Conservation (phyloP, 2,329 filamentous ascomycete genomes). For the Aspergillus ustus region DNA sequence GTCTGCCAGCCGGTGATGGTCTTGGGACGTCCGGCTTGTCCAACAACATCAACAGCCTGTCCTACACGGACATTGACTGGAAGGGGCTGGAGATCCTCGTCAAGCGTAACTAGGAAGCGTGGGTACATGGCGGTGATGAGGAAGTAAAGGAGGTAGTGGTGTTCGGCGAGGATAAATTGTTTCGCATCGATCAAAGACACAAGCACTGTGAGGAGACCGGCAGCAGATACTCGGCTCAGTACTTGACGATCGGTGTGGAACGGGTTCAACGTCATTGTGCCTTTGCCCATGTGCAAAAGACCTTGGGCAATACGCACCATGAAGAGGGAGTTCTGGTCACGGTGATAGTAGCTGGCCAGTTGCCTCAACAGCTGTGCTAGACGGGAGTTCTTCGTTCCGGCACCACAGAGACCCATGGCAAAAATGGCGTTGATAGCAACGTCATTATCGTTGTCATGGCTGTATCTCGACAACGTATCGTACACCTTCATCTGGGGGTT, state of each 20-base stretch:
- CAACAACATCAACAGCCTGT: slow-evolving; percentile 97
- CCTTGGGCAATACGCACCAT: slow-evolving; percentile 99
- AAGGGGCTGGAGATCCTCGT: slow-evolving; percentile 90
- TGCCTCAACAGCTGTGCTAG: slow-evolving; percentile 92
- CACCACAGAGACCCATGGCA: slow-evolving; percentile 95
- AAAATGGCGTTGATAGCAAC: slow-evolving; percentile 99
- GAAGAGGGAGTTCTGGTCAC: slow-evolving; percentile 93
- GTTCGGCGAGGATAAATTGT: slow-evolving; percentile 72
- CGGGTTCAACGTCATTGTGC: slow-evolving; percentile 92
- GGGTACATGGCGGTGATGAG: slow-evolving; percentile 96
- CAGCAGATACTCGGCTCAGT: slow-evolving; percentile 86
- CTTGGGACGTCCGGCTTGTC: slow-evolving; percentile 95
- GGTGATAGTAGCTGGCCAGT: slow-evolving; percentile 96
- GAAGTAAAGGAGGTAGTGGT: slow-evolving; percentile 96
- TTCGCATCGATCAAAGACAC: slow-evolving; percentile 96
- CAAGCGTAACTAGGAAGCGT: slow-evolving; percentile 91
- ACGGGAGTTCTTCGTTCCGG: slow-evolving; percentile 97
- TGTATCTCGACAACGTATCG: slow-evolving; percentile 95
- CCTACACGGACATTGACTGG: slow-evolving; percentile 96
- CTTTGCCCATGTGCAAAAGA: slow-evolving; percentile 98
- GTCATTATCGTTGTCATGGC: slow-evolving; percentile 97
- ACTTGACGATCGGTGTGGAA: slow-evolving; percentile 99
- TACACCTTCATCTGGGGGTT: slow-evolving; percentile 99
- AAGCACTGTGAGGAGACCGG: slow-evolving; percentile 85
- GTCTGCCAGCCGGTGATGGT: slow-evolving; percentile 99